Conservation (phyloP, 2,329 filamentous ascomycete genomes). For the Penicillium palitans region DNA sequence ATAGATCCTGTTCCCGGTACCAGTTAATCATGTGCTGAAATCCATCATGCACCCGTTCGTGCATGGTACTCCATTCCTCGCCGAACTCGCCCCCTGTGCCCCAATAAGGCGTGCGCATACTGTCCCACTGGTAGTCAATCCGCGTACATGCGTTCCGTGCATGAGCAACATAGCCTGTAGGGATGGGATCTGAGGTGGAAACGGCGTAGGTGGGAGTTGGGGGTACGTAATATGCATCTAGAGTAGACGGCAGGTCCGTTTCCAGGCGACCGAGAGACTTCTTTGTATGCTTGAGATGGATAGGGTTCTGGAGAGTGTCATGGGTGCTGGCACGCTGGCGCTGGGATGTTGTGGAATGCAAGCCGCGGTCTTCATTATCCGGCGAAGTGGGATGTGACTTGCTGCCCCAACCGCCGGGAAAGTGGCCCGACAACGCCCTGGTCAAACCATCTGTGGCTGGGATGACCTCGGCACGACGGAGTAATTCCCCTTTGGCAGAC, state of each 20-base stretch:
- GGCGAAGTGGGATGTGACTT: slow-evolving; percentile 29
- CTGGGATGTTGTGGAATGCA: slow-evolving; percentile 4
- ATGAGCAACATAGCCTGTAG: slow-evolving; percentile 83
- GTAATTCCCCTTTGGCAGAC: slow-evolving; percentile 80
- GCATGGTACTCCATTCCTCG: slow-evolving; percentile 96
- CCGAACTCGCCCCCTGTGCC: slow-evolving; percentile 83
- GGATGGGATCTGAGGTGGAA: slow-evolving; percentile 76
- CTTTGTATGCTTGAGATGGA: slow-evolving; percentile 18
- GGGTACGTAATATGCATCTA: slow-evolving; percentile 62
- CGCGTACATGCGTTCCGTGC: slow-evolving; percentile 81
- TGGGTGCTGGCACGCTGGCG: slow-evolving; percentile 53
- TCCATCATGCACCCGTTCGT: slow-evolving; percentile 80
- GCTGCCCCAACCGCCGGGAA: slow-evolving; percentile 58
- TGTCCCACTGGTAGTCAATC: slow-evolving; percentile 97
- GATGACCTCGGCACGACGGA: slow-evolving; percentile 70
- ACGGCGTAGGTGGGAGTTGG: slow-evolving; percentile 82
- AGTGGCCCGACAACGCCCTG: slow-evolving; percentile 47
- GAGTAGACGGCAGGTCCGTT: slow-evolving; percentile 32
- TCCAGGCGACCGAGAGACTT: slow-evolving; percentile 34
- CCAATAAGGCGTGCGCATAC: slow-evolving; percentile 77
- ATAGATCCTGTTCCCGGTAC: slow-evolving; percentile 60
- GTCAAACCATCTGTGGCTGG: slow-evolving; percentile 43
- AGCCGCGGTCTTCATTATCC: slow-evolving; percentile 27
- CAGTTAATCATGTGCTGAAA: slow-evolving; percentile 77
- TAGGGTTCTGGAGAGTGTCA: slow-evolving; percentile 36